These are phyloP conservation scores for Trametopsis cervina DNA, from an alignment of 768 basidiomycete species.

Conservation along the genomic window DNA sequence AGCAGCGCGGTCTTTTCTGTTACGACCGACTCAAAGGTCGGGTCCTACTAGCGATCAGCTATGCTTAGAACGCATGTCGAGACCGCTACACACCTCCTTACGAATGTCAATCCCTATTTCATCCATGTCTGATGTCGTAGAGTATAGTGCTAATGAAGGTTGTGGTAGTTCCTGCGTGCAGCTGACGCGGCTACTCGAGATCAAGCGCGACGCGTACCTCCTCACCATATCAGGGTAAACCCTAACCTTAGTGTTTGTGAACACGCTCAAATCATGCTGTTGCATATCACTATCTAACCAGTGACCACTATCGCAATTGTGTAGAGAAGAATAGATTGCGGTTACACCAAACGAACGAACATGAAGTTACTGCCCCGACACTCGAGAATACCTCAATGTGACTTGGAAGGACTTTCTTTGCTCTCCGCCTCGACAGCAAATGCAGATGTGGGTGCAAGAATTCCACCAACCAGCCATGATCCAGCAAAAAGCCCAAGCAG, in stretches of 20 bases:
- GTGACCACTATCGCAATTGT: too few species aligned
- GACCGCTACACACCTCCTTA: slow-evolving; percentile 53
- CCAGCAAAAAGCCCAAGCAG: slow-evolving; percentile 42
- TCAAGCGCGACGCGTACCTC: too few species aligned
- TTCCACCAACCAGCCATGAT: slow-evolving; percentile 40
- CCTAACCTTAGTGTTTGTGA: too few species aligned
- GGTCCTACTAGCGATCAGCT: slow-evolving; percentile 49
- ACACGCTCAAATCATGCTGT: too few species aligned
- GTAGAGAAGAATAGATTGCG: too few species aligned
- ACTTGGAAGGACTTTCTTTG: too few species aligned
- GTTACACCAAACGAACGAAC: too few species aligned
- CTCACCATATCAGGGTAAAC: too few species aligned
- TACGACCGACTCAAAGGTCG: slow-evolving; percentile 81
- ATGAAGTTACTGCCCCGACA: too few species aligned
- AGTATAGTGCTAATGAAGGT: slow-evolving; percentile 3
- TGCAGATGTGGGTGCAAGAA: slow-evolving; percentile 17
- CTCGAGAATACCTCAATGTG: too few species aligned
- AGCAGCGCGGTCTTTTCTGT: slow-evolving; percentile 84
- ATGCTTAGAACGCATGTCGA: neutral
- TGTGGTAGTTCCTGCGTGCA: slow-evolving; percentile 6
- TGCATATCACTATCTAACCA: too few species aligned
- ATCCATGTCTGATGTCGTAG: slow-evolving; percentile 53
- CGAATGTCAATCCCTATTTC: slow-evolving; percentile 83
- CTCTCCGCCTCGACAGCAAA: slow-evolving; percentile 11
- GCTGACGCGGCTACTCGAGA: slow-evolving; percentile 30